Evolutionary conservation across 768 basidiomycete genomes (phyloP), one percentile per base, ranked within the genome.

Genomic region (Russula olivacea): DNA sequence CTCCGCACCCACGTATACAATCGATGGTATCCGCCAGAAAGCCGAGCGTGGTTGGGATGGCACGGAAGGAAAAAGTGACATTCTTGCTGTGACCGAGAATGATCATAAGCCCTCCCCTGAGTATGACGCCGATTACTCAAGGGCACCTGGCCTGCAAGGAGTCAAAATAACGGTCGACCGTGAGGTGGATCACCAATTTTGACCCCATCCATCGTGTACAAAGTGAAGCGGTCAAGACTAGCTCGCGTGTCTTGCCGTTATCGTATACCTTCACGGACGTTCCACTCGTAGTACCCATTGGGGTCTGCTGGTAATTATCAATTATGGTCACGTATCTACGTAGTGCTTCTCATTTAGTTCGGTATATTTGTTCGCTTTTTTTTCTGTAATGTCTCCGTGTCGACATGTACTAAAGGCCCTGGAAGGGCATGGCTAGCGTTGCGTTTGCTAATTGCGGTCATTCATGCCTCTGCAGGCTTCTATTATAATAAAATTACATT

Each of bases 21-120:
- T 74, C 36, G 74, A 72, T 43, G 70, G 69, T 51, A 72, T 74
- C n/a, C 36, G 52, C 21, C 58, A 60, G 67, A 68, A 68, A 41
- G 36, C 55, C 15, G 61, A 63, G 47, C 61, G 23, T 28, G 59
- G 50, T 43, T 66, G 64, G 67, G 67, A 67, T 32, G 55, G 61
- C 15, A 25, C 53, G 9, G 67, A 66, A 59, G 49, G 34, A 41
- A 66, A 66, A 48, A 43, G 32, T 19, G 59, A 64, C 32, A 60
- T 55, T 14, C 23, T 55, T 23, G 30, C 52, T 25, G 55, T 45
- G n/a, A 28, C 61, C 6, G 55, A 47, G n/a, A 21, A 60, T 53
- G 58, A 68, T 45, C 58, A 34, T 3, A 63, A 63, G 36, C 4
- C 43, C 7, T 38, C 55, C 53, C 41, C 65, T 59, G 72, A 73